A percentile compares a stretch with the other conserved stretches of the same genome.
Evolutionary conservation across 2,329 filamentous ascomycete genomes (phyloP).

Genomic region (Xylaria sp.): DNA sequence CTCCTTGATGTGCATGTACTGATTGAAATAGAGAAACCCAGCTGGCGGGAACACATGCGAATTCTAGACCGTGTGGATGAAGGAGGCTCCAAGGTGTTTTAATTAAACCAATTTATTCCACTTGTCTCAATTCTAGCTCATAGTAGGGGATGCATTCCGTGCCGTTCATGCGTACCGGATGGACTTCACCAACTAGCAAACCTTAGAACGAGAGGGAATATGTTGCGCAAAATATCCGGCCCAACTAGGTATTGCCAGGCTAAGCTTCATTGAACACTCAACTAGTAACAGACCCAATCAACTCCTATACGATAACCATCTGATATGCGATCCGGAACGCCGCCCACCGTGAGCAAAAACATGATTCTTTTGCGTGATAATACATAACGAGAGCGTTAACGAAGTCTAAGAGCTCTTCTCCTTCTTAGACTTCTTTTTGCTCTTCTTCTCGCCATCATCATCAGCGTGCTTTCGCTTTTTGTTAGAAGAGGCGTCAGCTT

Average conservation of each 20-base stretch:
- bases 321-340: slow-evolving; percentile 51
- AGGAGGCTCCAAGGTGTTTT: not conserved
- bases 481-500: slow-evolving; percentile 55
- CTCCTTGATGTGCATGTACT: not conserved
- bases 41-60: not conserved
- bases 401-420: slow-evolving; percentile 63
- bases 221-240: slow-evolving; percentile 21
- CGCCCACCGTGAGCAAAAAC: slow-evolving; percentile 43
- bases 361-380: slow-evolving; percentile 45
- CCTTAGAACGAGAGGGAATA: slow-evolving; percentile 1
- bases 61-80: not conserved
- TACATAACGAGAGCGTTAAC: slow-evolving; percentile 45
- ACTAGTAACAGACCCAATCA: slow-evolving; percentile 40
- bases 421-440: slow-evolving; percentile 74
- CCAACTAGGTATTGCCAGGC: slow-evolving; percentile 24
- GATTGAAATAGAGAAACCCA: not conserved
- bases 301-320: slow-evolving; percentile 45
- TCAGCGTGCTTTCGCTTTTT: slow-evolving; percentile 81
- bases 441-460: slow-evolving; percentile 68
- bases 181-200: slow-evolving; percentile 11
- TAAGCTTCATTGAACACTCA: slow-evolving; percentile 39
- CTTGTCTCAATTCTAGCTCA: not conserved
- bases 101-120: not conserved
- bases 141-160: not conserved
- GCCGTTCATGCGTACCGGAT: not conserved